Base-by-base conservation (phyloP, 2,329 filamentous ascomycete genomes). In the Fusarium coffeatum region DNA sequence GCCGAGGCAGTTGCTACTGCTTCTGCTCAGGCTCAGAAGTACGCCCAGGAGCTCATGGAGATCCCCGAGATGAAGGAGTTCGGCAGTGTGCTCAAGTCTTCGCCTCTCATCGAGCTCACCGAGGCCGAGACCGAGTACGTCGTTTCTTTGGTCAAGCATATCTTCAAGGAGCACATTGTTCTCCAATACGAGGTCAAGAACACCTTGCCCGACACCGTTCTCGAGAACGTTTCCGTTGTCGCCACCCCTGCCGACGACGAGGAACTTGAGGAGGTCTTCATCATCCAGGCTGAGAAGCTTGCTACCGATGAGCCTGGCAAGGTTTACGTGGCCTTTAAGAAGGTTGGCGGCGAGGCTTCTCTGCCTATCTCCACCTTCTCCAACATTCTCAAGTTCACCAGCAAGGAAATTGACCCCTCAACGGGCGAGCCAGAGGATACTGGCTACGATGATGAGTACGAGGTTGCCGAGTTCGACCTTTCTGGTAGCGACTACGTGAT, bases 61-160 rank as follows among this genome's bases (percentile, higher is more conserved):
- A 95, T 98, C 72, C 94, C 94, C 67, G 95, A 98, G 80, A 89
- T 99, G 85, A 92, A 92, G 78, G 90, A 92, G 71, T 97, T 97
- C 79, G 96, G 96, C 74, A 87, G 87, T 71, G 89, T 98, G 15
- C 92, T 99, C 84, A 98, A 98, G 84, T 98, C 94, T 45, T 97
- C 93, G 63, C 82, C 89, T 27, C 83, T 92, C 51, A 89, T 97
- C 72, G 95, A 98, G 81, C 90, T 99, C 68, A 98, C 96, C 20
- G 96, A 99, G 80, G 93, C 93, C 55, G 96, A 98, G 82, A 98
- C 95, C 22, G 96, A 99, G 81, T 99, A 99, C 76, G 94, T 98
- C 53, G 96, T 99, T 65, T 90, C 88, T 37, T 90, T 96, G 23
- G 88, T 98, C 81, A 99, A 99, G 85, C 96, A 99, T 79, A 90